phyloP scores from a whole-genome alignment of 306 rosid genomes.

The Trifolium repens region DNA sequence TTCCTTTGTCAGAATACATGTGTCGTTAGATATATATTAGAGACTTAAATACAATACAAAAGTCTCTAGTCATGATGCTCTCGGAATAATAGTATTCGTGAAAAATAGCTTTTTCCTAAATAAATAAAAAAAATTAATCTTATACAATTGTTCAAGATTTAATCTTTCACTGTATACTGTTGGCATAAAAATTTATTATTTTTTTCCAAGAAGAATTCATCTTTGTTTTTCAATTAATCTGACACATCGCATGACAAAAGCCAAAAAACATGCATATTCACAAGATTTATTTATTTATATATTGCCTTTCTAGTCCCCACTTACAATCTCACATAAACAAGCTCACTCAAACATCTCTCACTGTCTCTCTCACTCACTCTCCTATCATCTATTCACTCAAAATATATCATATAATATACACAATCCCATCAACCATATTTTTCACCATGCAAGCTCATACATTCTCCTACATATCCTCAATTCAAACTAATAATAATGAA shows the following conservation, averaged over 20 bases:
- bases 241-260: slow-evolving; percentile 4
- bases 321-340: slow-evolving; percentile 40
- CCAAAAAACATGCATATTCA: slow-evolving; percentile 32
- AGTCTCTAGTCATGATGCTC: too few species aligned
- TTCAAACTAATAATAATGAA: background rate
- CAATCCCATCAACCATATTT: slow-evolving; percentile 32
- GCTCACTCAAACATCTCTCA: slow-evolving; percentile 30
- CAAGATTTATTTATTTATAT: slow-evolving; percentile 48
- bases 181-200: too few species aligned
- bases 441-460: slow-evolving; percentile 64
- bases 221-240: background rate
- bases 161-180: too few species aligned
- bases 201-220: too few species aligned
- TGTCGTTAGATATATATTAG: too few species aligned
- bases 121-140: too few species aligned
- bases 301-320: slow-evolving; percentile 49
- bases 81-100: too few species aligned
- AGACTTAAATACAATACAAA: too few species aligned
- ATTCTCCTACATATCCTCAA: slow-evolving; percentile 50
- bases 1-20: too few species aligned
- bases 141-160: too few species aligned
- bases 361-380: slow-evolving; percentile 28
- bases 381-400: background rate
- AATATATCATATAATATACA: slow-evolving; percentile 32
- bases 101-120: too few species aligned